Conservation (phyloP, 2,329 filamentous ascomycete species). For the Amesomyces nigricolor region DNA sequence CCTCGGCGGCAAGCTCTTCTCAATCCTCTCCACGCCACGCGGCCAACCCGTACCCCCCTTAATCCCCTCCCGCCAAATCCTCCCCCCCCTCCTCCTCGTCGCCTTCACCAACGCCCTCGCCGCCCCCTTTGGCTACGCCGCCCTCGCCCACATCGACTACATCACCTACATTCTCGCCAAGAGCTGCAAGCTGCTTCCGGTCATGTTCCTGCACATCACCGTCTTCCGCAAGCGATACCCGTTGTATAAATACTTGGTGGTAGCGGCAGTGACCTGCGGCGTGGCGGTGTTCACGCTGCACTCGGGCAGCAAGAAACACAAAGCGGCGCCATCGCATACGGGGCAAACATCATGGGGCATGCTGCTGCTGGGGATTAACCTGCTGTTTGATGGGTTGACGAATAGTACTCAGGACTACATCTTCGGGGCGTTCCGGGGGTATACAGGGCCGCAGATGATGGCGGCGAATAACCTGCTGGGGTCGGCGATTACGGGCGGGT, state of each 20-base stretch:
- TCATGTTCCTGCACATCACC: slow-evolving; percentile 94
- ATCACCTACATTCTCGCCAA: slow-evolving; percentile 97
- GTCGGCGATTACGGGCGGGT: slow-evolving; percentile 68
- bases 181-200: slow-evolving; percentile 96
- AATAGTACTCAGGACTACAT: slow-evolving; percentile 97
- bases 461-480: slow-evolving; percentile 90
- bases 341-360: slow-evolving; percentile 72
- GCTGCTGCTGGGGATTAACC: slow-evolving; percentile 76
- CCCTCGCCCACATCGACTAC: slow-evolving; percentile 90
- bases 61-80: slow-evolving; percentile 70
- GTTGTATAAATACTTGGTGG: slow-evolving; percentile 92
- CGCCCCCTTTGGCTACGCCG: slow-evolving; percentile 92
- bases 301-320: slow-evolving; percentile 51
- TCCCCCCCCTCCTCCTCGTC: slow-evolving; percentile 75
- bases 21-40: slow-evolving; percentile 56
- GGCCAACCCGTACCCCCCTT: slow-evolving; percentile 53
- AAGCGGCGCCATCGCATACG: slow-evolving; percentile 31
- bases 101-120: slow-evolving; percentile 83
- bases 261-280: slow-evolving; percentile 82
- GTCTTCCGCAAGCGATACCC: slow-evolving; percentile 86
- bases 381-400: slow-evolving; percentile 91
- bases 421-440: slow-evolving; percentile 72
- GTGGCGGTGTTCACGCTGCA: slow-evolving; percentile 95
- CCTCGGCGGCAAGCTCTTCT: slow-evolving; percentile 74
- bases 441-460: slow-evolving; percentile 98